Evolutionary conservation across 176 grass and related monocot species (phyloP).

Genomic region (Sorghum bicolor): Sorghum_bicolor_NCBIv3 NC_012877.2:50629501-50630000

Average conservation of each 20-base stretch:
- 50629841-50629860: not conserved
- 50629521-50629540: slow-evolving; percentile 31
- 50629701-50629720: not conserved
- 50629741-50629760: slow-evolving; percentile 26
- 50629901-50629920: not conserved
- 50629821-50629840: not conserved
- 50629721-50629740: slow-evolving; percentile 27
- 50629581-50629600: slow-evolving; percentile 35
- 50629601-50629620: slow-evolving; percentile 39
- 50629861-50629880: not conserved
- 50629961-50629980: not conserved
- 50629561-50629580: slow-evolving; percentile 31
- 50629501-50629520: slow-evolving; percentile 22
- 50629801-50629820: slow-evolving; percentile 34
- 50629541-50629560: slow-evolving; percentile 43
- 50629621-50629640: slow-evolving; percentile 32
- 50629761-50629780: slow-evolving; percentile 25
- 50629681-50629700: slow-evolving; percentile 43
- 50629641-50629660: slow-evolving; percentile 33
- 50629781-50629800: slow-evolving; percentile 27
- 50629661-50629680: not conserved
- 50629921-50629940: not conserved
- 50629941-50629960: not conserved
- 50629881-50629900: not conserved
- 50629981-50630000: not conserved